Evolutionary conservation across 2,329 filamentous ascomycete genomes (phyloP).

Genomic region (Monosporascus sp.): DNA sequence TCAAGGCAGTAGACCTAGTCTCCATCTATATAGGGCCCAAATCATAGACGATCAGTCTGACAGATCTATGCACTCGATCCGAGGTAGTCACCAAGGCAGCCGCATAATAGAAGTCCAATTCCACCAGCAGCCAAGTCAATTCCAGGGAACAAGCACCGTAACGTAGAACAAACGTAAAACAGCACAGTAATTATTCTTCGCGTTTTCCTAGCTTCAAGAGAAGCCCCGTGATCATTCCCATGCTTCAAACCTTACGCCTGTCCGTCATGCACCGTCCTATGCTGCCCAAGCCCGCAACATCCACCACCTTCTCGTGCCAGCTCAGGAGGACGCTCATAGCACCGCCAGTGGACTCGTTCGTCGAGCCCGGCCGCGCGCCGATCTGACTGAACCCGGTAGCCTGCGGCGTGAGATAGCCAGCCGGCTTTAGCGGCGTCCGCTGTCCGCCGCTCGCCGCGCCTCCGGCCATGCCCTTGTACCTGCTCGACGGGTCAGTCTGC

Average conservation of each 20-base stretch:
- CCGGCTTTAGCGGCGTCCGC: constrained; percentile 36
- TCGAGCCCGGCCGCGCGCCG: constrained; percentile 44
- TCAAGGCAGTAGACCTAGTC: no score
- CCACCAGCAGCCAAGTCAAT: no score
- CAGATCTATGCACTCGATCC: no score
- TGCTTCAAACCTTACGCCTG: constrained; percentile 74
- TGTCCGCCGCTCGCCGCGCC: constrained; percentile 32
- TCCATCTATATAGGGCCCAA: no score
- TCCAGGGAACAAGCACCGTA: no score
- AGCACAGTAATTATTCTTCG: neutral
- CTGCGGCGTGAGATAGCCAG: constrained; percentile 62
- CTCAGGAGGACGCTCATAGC: constrained; percentile 95
- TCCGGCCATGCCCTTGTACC: constrained; percentile 84
- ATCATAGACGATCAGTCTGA: no score
- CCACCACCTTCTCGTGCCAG: constrained; percentile 98
- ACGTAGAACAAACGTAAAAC: no score
- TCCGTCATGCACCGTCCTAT: constrained; percentile 96
- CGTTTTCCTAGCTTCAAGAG: neutral
- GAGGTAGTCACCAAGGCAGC: no score
- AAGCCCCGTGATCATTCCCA: neutral
- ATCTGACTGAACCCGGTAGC: constrained; percentile 87
- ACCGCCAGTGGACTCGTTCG: constrained; percentile 68
- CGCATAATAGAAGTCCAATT: no score
- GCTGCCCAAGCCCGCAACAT: constrained; percentile 84
- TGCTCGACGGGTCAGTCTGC: constrained; percentile 28